Evolutionary conservation across 441 rosid genomes (phyloP), one percentile per base, ranked within the genome.

Genomic region (Erysimum cheiri): DNA sequence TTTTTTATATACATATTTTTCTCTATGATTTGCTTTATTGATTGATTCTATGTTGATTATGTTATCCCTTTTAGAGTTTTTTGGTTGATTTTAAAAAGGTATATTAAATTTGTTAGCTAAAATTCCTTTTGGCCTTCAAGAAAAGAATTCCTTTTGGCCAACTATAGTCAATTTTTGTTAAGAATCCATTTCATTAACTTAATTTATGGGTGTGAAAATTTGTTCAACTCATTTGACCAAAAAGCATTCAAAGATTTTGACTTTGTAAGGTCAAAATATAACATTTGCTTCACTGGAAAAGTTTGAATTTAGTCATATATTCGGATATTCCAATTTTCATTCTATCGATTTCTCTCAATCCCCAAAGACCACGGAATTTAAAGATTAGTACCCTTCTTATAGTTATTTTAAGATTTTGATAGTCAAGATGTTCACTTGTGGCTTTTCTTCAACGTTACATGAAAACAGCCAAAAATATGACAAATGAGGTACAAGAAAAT

Each of bases 191-290:
- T 35, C 63, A 9, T 36, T 13, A 67, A 4, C 40, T 12, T 43
- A 8, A 14, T 13, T 14, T 32, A 11, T 46, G 31, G 49, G 70
- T 61, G 70, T 55, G 78, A 62, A 68, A 46, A 29, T 62, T 31
- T 62, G 24, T 75, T 69, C 78, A 75, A 47, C 47, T 29, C 36
- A 47, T 4, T 64, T 53, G 52, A 72, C 65, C 54, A 47, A 47
- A 68, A 22, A 63, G 4, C 60, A 39, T 70, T 64, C 75, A 70
- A 75, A 64, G 56, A 41, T 6, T 33, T 48, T 64, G 79, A 75
- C 75, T 70, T 48, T 33, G 49, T 54, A 46, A 47, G 39, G 78
- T 68, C 74, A 68, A 74, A 4, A 19, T 54, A 4, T 29, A 74
- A 74, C 57, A 48, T 54, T 36, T 31, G 64, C 46, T 53, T 67